Conservation (phyloP, 106 monocot genomes). For the Allium sativum region DNA sequence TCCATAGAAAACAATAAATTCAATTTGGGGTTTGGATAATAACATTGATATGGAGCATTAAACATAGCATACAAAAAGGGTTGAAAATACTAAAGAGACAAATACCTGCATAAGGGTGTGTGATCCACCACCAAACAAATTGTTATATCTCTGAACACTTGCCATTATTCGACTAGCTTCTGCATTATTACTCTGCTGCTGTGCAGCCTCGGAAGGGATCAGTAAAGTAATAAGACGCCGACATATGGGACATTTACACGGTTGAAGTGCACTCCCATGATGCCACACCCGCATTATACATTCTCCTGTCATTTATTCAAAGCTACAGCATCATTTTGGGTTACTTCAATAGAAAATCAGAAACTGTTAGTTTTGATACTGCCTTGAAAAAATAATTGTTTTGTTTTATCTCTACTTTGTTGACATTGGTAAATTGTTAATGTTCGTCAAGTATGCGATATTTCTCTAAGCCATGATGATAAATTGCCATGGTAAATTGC, state of each 20-base stretch:
- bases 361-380: too few species aligned
- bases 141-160: slow-evolving; percentile 63
- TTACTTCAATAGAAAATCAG: too few species aligned
- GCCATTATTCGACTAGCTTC: slow-evolving; percentile 32
- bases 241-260: slow-evolving; percentile 92
- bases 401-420: too few species aligned
- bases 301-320: slow-evolving; percentile 28
- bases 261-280: slow-evolving; percentile 63
- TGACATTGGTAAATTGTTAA: too few species aligned
- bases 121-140: slow-evolving; percentile 63
- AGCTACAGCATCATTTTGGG: too few species aligned
- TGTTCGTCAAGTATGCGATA: neutral
- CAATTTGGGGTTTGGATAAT: too few species aligned
- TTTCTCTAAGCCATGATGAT: neutral
- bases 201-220: slow-evolving; percentile 38
- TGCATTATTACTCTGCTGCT: slow-evolving; percentile 18
- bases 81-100: neutral
- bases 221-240: slow-evolving; percentile 74
- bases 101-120: slow-evolving; percentile 60
- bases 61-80: neutral
- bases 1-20: neutral
- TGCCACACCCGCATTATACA: slow-evolving; percentile 91
- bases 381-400: too few species aligned
- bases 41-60: neutral
- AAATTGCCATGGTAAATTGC: neutral